Base-by-base conservation (phyloP, 148 eudicot genomes). In the Simmondsia chinensis region DNA sequence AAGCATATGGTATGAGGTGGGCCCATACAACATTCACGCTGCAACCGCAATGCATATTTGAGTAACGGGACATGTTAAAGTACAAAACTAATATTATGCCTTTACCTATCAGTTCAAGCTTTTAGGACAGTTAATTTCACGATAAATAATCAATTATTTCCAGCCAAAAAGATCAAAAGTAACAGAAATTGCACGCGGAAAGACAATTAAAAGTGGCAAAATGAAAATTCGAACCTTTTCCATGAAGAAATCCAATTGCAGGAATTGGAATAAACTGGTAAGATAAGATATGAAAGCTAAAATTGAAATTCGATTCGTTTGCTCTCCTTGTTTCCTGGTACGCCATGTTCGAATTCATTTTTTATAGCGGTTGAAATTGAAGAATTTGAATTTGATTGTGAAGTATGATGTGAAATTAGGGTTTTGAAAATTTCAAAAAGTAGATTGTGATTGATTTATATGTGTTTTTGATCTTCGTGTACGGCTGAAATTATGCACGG, bases 161-260 rank as follows among this genome's bases (percentile, higher is more conserved):
- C 34, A 26, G 14, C 10, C 47, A 43, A 12, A 5, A 24, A 14
- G 47, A 24, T 9, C 3, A 23, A 25, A 6, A 14, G 5, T 2
- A 50, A 50, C 24, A 13, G 26, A 33, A 17, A 25, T 35, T 25
- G 19, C 32, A 6, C 4, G 0, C 32, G 5, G 3, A 23, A 36
- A 4, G 14, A 50, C 15, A 17, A 27, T 9, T n/a, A 27, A 27
- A 50, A 50, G 9, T 19, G 20, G 27, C 7, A 14, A 25, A 39
- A 39, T 11, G 7, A 6, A 52, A 38, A 1, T 20, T 53, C 24
- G 39, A 54, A 54, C 16, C 8, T 2, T 31, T 42, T 42, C 59
- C 24, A 54, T 9, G 31, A 53, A 41, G 8, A 23, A 13, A 8
- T 2, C 17, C 11, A 7, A 20, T 13, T 16, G 3, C 17, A 14